phyloP scores from a whole-genome alignment of 2,329 filamentous ascomycete genomes.

The Aschersonia sp. region DNA sequence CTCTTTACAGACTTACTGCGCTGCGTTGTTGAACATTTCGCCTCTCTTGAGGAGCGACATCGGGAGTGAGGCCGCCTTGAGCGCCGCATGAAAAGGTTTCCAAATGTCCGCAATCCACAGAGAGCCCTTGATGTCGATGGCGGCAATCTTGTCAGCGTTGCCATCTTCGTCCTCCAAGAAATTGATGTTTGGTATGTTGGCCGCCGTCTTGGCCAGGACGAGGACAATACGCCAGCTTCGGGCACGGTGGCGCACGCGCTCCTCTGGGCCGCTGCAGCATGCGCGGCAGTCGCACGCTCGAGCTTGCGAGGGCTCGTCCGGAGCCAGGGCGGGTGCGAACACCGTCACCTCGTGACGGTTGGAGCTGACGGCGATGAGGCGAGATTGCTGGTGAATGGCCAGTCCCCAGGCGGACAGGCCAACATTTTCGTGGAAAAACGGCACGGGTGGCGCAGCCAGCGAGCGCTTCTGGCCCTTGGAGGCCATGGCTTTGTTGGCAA shows the following conservation, averaged over 20 bases:
- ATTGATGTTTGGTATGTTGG: conserved; percentile 38
- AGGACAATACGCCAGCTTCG: conserved; percentile 37
- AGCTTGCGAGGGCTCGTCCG: not conserved
- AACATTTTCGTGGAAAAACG: conserved; percentile 66
- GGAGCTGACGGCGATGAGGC: conserved; percentile 72
- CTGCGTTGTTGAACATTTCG: not conserved
- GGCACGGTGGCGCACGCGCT: conserved; percentile 23
- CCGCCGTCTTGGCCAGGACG: conserved; percentile 19
- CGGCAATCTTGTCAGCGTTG: conserved; percentile 33
- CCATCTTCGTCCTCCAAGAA: conserved; percentile 33
- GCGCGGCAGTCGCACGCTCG: conserved; percentile 3
- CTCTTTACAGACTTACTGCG: no score
- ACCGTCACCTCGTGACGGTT: conserved; percentile 48
- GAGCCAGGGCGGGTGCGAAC: conserved; percentile 31
- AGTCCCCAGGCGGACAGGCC: conserved; percentile 76
- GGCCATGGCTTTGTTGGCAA: conserved; percentile 15
- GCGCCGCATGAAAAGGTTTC: conserved; percentile 16
- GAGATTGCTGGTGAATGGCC: conserved; percentile 65
- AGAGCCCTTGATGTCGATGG: conserved; percentile 33
- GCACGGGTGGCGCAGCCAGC: conserved; percentile 17
- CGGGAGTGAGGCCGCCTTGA: conserved; percentile 13
- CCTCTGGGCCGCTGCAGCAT: conserved; percentile 10
- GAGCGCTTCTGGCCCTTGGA: no score
- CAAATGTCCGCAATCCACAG: conserved; percentile 40
- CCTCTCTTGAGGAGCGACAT: not conserved